Evolutionary conservation across 768 basidiomycete genomes (phyloP).

Genomic region (Lentinula raphanica): DNA sequence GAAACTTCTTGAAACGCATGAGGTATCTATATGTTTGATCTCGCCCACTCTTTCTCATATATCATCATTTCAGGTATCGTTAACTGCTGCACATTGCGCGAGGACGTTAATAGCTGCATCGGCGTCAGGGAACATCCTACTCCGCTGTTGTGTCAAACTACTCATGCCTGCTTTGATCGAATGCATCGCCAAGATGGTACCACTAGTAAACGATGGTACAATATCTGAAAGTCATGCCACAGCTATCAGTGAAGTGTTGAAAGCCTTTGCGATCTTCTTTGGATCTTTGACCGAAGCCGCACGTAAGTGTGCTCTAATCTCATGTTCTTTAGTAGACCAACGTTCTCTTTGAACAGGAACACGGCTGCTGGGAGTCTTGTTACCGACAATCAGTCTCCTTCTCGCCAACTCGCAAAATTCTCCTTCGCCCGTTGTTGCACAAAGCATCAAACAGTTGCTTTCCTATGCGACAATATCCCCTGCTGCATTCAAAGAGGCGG

Average conservation of each 20-base stretch:
- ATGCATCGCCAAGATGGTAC: constrained; percentile 67
- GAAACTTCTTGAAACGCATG: constrained; percentile 63
- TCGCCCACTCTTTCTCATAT: neutral
- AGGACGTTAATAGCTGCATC: constrained; percentile 79
- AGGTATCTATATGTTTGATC: constrained; percentile 36
- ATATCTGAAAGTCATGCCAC: constrained; percentile 52
- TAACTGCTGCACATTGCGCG: constrained; percentile 88
- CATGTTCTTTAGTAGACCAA: constrained; percentile 1
- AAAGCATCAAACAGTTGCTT: constrained; percentile 64
- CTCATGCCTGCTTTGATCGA: constrained; percentile 81
- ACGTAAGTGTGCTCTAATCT: constrained; percentile 41
- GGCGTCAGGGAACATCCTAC: constrained; percentile 52
- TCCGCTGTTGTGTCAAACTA: constrained; percentile 67
- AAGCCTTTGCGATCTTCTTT: constrained; percentile 67
- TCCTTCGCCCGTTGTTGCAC: constrained; percentile 42
- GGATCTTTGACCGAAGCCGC: constrained; percentile 49
- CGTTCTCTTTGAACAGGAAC: constrained; percentile 42
- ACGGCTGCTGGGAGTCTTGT: constrained; percentile 59
- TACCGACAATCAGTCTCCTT: constrained; percentile 72
- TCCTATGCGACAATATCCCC: constrained; percentile 69
- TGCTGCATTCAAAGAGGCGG: constrained; percentile 79
- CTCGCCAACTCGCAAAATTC: constrained; percentile 47
- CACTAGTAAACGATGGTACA: constrained; percentile 50
- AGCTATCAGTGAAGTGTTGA: constrained; percentile 77
- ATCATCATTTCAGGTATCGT: constrained; percentile 48